Evolutionary conservation across 129 eudicot genomes (phyloP).

Genomic region (Flaveria brownii): DNA sequence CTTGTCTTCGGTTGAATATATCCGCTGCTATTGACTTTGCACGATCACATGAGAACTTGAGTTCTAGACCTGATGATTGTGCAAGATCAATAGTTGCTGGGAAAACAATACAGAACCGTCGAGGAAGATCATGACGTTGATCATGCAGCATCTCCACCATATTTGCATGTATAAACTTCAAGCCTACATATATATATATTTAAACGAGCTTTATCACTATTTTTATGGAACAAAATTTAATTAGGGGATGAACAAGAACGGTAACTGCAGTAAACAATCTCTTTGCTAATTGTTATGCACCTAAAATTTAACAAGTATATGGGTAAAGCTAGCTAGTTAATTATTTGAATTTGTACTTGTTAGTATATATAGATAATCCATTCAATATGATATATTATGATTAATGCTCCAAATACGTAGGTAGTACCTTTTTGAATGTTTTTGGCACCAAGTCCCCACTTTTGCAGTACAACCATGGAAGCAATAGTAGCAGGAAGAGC

Average conservation of each 20-base stretch:
- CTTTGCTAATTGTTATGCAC: too few relatives aligned
- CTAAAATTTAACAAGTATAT: too few relatives aligned
- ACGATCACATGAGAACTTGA: slow-evolving; percentile 30
- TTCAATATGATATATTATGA: too few relatives aligned
- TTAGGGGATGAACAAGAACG: too few relatives aligned
- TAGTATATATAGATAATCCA: too few relatives aligned
- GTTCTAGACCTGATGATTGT: slow-evolving; percentile 33
- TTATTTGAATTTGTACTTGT: not conserved
- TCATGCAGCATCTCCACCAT: slow-evolving; percentile 37
- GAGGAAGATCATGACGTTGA: slow-evolving; percentile 38
- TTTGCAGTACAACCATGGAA: slow-evolving; percentile 45
- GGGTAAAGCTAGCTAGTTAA: not conserved
- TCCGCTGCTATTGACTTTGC: slow-evolving; percentile 18
- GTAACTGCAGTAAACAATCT: too few relatives aligned
- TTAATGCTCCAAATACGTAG: too few relatives aligned
- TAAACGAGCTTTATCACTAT: not conserved
- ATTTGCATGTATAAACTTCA: slow-evolving; percentile 38
- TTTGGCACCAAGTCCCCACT: slow-evolving; percentile 41
- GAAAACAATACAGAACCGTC: slow-evolving; percentile 48
- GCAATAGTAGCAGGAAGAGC: slow-evolving; percentile 55
- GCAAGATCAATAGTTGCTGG: slow-evolving; percentile 55
- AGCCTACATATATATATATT: slow-evolving; percentile 35
- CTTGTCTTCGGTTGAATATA: slow-evolving; percentile 33
- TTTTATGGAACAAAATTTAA: too few relatives aligned
- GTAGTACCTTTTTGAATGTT: slow-evolving; percentile 46